Evolutionary conservation across 176 grass and related monocot genomes (phyloP).

Genomic region (Zizania latifolia): DNA sequence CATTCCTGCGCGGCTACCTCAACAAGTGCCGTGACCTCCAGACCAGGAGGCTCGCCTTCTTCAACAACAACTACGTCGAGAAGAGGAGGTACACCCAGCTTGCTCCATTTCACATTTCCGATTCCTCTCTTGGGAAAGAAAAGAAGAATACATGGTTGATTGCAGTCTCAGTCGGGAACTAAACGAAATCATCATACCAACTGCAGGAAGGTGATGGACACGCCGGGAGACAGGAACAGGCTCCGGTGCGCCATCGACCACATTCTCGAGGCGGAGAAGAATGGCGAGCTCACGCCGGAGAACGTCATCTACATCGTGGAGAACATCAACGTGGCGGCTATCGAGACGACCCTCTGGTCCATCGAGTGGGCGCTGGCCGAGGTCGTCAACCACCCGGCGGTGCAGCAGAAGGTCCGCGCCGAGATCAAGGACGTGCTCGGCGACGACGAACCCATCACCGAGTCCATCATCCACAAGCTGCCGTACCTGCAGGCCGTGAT

Average conservation of each 20-base stretch:
- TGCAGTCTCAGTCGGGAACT: not conserved
- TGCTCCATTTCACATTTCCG: not conserved
- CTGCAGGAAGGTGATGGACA: constrained; percentile 5
- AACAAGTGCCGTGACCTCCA: constrained; percentile 62
- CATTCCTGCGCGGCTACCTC: constrained; percentile 70
- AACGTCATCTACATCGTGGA: constrained; percentile 93
- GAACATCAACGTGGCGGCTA: constrained; percentile 91
- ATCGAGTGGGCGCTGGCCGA: constrained; percentile 93
- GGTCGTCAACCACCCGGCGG: constrained; percentile 75
- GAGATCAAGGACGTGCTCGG: constrained; percentile 58
- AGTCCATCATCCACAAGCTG: constrained; percentile 54
- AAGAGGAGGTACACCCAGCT: constrained; percentile 36
- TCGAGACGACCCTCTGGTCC: constrained; percentile 95
- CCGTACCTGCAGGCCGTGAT: constrained; percentile 67
- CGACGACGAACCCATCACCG: constrained; percentile 48
- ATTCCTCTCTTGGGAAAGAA: too few species aligned
- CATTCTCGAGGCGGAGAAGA: constrained; percentile 29
- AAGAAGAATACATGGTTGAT: too few species aligned
- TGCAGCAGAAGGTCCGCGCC: constrained; percentile 47
- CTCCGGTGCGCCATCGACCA: constrained; percentile 32
- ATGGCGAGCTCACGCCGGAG: constrained; percentile 77
- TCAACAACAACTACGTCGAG: constrained; percentile 63
- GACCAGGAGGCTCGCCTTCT: constrained; percentile 51
- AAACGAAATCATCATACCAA: not conserved
- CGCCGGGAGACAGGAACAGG: constrained; percentile 9